A percentile compares a stretch with the other conserved stretches of the same genome.
phyloP scores from a whole-genome alignment of 768 basidiomycete genomes.

The Hebeloma cylindrosporum region DNA sequence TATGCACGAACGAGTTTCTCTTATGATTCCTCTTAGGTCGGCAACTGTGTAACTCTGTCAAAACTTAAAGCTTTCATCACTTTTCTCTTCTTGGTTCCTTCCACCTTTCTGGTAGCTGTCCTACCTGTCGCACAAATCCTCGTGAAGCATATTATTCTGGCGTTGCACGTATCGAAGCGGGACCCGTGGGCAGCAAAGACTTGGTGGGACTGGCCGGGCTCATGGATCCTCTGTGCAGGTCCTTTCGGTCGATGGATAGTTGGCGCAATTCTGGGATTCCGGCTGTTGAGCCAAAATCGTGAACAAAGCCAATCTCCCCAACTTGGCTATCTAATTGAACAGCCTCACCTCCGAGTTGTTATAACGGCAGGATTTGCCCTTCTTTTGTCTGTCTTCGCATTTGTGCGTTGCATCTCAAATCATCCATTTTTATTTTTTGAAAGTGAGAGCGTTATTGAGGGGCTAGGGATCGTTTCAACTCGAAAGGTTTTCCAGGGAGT shows the following conservation, averaged over 20 bases:
- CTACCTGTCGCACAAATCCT: constrained; percentile 30
- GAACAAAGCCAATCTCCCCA: constrained; percentile 8
- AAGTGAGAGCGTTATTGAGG: constrained; percentile 19
- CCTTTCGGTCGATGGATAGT: constrained; percentile 43
- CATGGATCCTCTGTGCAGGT: constrained; percentile 45
- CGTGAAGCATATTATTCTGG: constrained; percentile 27
- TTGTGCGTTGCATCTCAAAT: constrained; percentile 31
- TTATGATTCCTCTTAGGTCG: constrained; percentile 30
- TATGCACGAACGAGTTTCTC: too few species aligned
- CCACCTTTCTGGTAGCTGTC: constrained; percentile 28
- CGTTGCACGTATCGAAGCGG: constrained; percentile 27
- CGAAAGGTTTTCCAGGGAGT: constrained; percentile 30
- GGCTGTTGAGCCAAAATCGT: constrained; percentile 24
- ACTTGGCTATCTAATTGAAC: constrained; percentile 33
- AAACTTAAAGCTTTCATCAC: constrained; percentile 38
- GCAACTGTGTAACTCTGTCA: constrained; percentile 41
- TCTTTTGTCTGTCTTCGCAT: constrained; percentile 35
- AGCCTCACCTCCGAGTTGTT: constrained; percentile 37
- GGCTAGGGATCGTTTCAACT: constrained; percentile 28
- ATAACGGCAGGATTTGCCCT: constrained; percentile 24
- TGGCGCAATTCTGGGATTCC: constrained; percentile 38
- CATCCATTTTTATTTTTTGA: background rate
- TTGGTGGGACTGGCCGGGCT: constrained; percentile 47
- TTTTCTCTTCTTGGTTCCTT: constrained; percentile 33
- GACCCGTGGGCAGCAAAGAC: constrained; percentile 28